Percentiles rank a stretch among this genome's conserved stretches.
These are phyloP conservation scores for Tilletia walkeri DNA, from an alignment of 1,284 basidiomycete genomes.

Conservation along the genomic window DNA sequence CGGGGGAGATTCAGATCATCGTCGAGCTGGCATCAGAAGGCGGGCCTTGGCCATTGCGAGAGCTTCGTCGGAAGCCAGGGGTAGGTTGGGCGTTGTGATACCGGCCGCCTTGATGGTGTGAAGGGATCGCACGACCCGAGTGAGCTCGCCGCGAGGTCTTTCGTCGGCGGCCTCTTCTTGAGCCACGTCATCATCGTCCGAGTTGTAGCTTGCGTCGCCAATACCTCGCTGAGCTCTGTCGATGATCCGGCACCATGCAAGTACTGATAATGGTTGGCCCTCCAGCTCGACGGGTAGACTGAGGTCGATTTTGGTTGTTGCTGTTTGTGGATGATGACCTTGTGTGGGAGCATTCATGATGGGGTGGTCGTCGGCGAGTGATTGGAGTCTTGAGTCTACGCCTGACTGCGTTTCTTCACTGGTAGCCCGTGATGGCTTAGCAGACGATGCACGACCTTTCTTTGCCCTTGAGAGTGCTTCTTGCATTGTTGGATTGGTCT, in stretches of 20 bases:
- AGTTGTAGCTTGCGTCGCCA: conserved; percentile 48
- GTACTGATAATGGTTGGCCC: conserved; percentile 25
- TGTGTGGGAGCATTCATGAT: neutral
- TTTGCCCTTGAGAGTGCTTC: neutral
- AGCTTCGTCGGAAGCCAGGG: neutral
- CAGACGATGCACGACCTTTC: conserved; percentile 5
- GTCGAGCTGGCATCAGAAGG: neutral
- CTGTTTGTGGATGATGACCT: neutral
- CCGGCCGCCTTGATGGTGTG: neutral
- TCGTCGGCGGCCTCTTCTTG: conserved; percentile 33
- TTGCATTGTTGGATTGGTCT: no score
- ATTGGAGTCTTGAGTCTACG: neutral
- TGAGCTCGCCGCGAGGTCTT: conserved; percentile 3
- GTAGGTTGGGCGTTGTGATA: neutral
- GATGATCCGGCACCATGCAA: conserved; percentile 45
- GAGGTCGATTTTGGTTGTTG: neutral
- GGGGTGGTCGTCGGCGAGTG: neutral
- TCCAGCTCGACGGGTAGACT: neutral
- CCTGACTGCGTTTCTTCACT: neutral
- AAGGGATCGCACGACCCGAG: neutral
- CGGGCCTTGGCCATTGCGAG: neutral
- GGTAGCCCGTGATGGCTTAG: neutral
- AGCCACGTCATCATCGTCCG: conserved; percentile 42
- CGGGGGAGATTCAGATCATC: no score
- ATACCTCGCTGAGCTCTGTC: conserved; percentile 45